These are phyloP conservation scores for Hypoxylon sp. DNA, from an alignment of 2,329 filamentous ascomycete genomes.

Conservation along the genomic window DNA sequence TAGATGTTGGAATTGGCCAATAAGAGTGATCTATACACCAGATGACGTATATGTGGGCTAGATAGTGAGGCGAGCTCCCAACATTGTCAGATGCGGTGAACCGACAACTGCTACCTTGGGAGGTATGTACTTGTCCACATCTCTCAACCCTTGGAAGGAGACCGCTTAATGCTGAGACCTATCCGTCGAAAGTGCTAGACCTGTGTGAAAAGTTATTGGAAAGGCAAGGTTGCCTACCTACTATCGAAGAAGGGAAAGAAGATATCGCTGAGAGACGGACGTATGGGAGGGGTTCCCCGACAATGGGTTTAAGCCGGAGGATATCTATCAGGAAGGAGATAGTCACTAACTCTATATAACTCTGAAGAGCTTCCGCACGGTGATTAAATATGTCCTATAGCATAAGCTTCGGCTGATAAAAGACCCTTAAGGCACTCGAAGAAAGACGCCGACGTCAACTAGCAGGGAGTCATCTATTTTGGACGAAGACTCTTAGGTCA, in stretches of 20 bases:
- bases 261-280: neutral
- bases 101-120: too few species aligned
- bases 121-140: neutral
- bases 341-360: neutral
- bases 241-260: neutral
- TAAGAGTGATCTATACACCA: neutral
- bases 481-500: neutral
- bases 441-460: neutral
- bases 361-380: neutral
- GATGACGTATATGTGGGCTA: slow-evolving; percentile 1
- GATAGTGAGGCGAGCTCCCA: neutral
- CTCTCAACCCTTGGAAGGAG: neutral
- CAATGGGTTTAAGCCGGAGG: neutral
- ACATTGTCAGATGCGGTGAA: neutral
- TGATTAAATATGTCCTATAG: neutral
- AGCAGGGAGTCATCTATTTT: neutral
- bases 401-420: neutral
- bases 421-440: neutral
- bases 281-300: neutral
- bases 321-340: neutral
- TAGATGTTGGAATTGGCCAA: neutral
- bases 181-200: neutral
- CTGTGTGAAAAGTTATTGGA: neutral
- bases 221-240: neutral
- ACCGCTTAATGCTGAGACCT: neutral